Percentiles rank a stretch among this genome's conserved stretches.
Evolutionary conservation across 208 protist genomes (phyloP).

Genomic region (Balamuthia mandrillaris): DNA sequence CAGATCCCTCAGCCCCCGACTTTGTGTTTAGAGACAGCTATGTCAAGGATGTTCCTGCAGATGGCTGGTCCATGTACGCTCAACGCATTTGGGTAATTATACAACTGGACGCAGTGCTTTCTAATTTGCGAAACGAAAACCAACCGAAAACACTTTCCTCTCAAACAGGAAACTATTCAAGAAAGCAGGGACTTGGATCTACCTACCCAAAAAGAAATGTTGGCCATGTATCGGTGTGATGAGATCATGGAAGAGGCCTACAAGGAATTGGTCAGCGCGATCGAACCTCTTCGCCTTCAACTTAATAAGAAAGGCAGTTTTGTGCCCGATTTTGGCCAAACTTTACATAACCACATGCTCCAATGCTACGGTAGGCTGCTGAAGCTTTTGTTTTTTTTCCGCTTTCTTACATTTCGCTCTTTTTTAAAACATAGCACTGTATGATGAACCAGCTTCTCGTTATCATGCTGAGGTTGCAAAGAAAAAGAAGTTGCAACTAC

Average conservation of each 20-base stretch:
- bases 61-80: conserved; percentile 82
- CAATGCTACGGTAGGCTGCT: background rate
- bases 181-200: conserved; percentile 93
- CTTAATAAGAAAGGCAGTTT: conserved; percentile 56
- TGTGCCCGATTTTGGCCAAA: background rate
- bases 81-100: conserved; percentile 79
- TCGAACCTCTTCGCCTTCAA: conserved; percentile 65
- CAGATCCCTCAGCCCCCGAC: conserved; percentile 3
- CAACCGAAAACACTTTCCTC: background rate
- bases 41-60: conserved; percentile 76
- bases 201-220: conserved; percentile 91
- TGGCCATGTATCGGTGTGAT: conserved; percentile 88
- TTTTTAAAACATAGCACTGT: background rate
- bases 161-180: conserved; percentile 74
- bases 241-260: conserved; percentile 76
- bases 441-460: conserved; percentile 34
- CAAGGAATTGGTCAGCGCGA: conserved; percentile 63
- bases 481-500: conserved; percentile 36
- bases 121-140: background rate
- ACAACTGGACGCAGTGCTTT: background rate
- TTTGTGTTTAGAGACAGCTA: conserved; percentile 65
- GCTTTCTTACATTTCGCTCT: no score
- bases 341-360: background rate
- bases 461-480: conserved; percentile 43
- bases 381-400: background rate